A percentile compares a stretch with the other conserved stretches of the same genome.
Conservation (phyloP, 768 basidiomycete species). For the Gymnopilus dilepis region DNA sequence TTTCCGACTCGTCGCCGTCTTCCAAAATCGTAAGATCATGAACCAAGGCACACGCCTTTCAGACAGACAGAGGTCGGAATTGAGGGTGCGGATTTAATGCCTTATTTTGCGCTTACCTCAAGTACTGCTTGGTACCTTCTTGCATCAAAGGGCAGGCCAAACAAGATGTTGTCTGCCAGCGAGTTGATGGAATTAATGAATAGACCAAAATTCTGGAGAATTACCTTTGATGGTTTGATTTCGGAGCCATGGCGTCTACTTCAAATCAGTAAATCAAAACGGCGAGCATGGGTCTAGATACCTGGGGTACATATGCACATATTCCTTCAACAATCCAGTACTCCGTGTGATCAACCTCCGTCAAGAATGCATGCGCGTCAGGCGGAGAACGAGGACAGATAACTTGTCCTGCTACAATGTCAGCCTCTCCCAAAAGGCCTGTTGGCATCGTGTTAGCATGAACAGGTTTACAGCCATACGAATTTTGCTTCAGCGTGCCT, state of each 20-base stretch:
- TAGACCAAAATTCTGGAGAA: neutral
- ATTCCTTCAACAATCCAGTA: constrained; percentile 80
- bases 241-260: constrained; percentile 69
- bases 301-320: constrained; percentile 89
- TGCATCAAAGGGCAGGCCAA: constrained; percentile 72
- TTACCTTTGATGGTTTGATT: constrained; percentile 56
- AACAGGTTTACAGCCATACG: neutral
- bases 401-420: constrained; percentile 82
- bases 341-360: constrained; percentile 41
- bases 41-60: constrained; percentile 63
- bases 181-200: neutral
- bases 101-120: constrained; percentile 55
- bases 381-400: constrained; percentile 85
- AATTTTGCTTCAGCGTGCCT: constrained; percentile 39
- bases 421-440: constrained; percentile 89
- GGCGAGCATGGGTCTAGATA: constrained; percentile 21
- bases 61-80: neutral
- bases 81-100: neutral
- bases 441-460: neutral
- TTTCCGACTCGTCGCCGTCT: constrained; percentile 87
- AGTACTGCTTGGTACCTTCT: constrained; percentile 79
- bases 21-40: constrained; percentile 81
- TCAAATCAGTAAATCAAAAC: neutral
- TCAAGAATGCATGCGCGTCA: constrained; percentile 69
- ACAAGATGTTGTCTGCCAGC: constrained; percentile 64